phyloP scores from a whole-genome alignment of 2,329 filamentous ascomycete genomes.

The Orbilia quercus region DNA sequence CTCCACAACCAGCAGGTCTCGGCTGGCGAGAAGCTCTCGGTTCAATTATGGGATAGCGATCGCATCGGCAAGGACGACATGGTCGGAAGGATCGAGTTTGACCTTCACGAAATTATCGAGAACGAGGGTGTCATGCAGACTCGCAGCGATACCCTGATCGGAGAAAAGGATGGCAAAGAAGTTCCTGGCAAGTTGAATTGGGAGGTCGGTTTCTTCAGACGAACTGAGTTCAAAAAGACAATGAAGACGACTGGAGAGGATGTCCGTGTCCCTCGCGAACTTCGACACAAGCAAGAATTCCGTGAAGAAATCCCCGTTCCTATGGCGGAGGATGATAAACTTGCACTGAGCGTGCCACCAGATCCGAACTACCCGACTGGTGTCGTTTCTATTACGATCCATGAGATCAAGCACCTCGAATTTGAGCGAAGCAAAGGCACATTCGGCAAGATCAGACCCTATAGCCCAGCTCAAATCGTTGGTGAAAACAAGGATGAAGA shows the following conservation, averaged over 20 bases:
- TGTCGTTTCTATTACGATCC: slow-evolving; percentile 83
- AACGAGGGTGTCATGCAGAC: slow-evolving; percentile 93
- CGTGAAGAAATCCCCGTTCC: slow-evolving; percentile 88
- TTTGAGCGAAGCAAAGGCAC: slow-evolving; percentile 91
- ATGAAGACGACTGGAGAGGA: slow-evolving; percentile 89
- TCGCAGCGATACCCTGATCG: slow-evolving; percentile 82
- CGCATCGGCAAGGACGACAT: slow-evolving; percentile 78
- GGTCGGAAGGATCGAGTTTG: slow-evolving; percentile 77
- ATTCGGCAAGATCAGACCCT: slow-evolving; percentile 69
- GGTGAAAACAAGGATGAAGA: slow-evolving; percentile 90
- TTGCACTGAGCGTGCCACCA: slow-evolving; percentile 87
- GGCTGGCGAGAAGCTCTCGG: slow-evolving; percentile 74
- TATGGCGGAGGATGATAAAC: slow-evolving; percentile 79
- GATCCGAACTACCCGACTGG: slow-evolving; percentile 97
- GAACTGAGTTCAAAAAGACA: slow-evolving; percentile 85
- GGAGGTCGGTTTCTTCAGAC: slow-evolving; percentile 95
- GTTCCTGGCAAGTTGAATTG: slow-evolving; percentile 96
- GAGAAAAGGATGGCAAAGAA: slow-evolving; percentile 81
- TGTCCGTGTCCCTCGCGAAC: slow-evolving; percentile 74
- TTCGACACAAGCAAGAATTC: slow-evolving; percentile 79
- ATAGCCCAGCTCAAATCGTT: slow-evolving; percentile 61
- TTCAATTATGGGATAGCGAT: slow-evolving; percentile 82
- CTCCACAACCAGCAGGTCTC: slow-evolving; percentile 78
- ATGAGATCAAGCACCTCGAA: slow-evolving; percentile 95
- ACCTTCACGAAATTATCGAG: slow-evolving; percentile 92